phyloP scores from a whole-genome alignment of 2,329 filamentous ascomycete species.

The Talaromyces islandicus region DNA sequence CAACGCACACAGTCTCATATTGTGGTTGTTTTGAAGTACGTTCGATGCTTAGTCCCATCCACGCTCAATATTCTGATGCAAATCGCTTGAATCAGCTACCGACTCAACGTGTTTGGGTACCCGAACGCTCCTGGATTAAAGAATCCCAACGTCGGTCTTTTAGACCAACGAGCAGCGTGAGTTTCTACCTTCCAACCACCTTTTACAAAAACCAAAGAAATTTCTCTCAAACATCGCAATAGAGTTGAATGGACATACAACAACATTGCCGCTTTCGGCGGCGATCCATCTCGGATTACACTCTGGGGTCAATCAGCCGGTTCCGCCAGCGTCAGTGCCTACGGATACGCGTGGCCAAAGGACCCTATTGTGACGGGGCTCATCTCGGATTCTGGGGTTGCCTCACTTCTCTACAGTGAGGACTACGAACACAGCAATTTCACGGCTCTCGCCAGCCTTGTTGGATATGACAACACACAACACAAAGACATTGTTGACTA shows the following conservation, averaged over 20 bases:
- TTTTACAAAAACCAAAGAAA: not conserved
- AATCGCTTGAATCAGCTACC: not conserved
- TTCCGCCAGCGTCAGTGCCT: constrained; percentile 3
- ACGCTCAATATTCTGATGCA: not conserved
- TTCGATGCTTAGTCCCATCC: not conserved
- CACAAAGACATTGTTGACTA: not conserved
- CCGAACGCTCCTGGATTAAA: not conserved
- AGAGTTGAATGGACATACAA: constrained; percentile 2
- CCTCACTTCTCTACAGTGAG: constrained; percentile 1
- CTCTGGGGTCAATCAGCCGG: constrained; percentile 2
- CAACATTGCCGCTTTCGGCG: not conserved
- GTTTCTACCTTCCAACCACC: not conserved
- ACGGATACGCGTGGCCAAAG: constrained; percentile 15
- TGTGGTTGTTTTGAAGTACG: not conserved
- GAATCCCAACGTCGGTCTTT: not conserved
- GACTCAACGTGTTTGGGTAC: constrained; percentile 1
- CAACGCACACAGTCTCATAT: not conserved
- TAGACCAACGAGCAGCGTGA: constrained; percentile 1
- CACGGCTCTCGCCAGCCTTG: constrained; percentile 19
- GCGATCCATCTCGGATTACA: not conserved
- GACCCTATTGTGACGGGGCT: constrained; percentile 18
- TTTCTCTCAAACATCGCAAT: not conserved
- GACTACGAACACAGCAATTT: constrained; percentile 18
- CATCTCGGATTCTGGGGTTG: constrained; percentile 16
- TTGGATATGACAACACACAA: constrained; percentile 18